A percentile compares a stretch with the other conserved stretches of the same genome.
Evolutionary conservation across 495 filamentous ascomycete species (phyloP).

Genomic region (Aspergillus biplanus): DNA sequence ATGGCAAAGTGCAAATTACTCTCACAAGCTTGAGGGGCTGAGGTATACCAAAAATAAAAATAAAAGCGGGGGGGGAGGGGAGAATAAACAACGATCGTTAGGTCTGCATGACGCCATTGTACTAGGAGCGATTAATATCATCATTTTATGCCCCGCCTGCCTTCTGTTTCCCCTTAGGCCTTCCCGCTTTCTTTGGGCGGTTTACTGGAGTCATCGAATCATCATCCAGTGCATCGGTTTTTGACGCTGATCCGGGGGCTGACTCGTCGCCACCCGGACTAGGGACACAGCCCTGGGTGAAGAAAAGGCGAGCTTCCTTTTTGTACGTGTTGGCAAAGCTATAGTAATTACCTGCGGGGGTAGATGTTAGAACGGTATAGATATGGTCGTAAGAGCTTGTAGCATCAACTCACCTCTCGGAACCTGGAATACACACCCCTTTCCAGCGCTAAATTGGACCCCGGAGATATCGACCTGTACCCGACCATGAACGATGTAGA

Average conservation of each 20-base stretch:
- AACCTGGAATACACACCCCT: conserved; percentile 89
- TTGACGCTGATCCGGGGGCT: conserved; percentile 32
- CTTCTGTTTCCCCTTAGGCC: conserved; percentile 49
- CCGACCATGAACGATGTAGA: conserved; percentile 81
- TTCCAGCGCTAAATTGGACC: conserved; percentile 80
- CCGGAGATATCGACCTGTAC: conserved; percentile 74
- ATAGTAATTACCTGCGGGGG: conserved; percentile 74
- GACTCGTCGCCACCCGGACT: conserved; percentile 33
- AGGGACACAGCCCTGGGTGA: conserved; percentile 75
- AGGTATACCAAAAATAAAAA: conserved; percentile 18
- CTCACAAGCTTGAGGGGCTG: background rate
- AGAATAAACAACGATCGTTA: background rate
- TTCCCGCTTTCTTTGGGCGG: conserved; percentile 33
- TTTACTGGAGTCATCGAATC: conserved; percentile 27
- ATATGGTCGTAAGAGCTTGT: background rate
- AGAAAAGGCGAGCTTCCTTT: conserved; percentile 74
- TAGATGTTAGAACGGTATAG: background rate
- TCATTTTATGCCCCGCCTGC: conserved; percentile 18
- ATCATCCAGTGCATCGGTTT: conserved; percentile 30
- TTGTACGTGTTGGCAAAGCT: conserved; percentile 75
- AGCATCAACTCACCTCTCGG: conserved; percentile 75
- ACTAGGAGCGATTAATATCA: background rate
- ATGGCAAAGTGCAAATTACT: no score
- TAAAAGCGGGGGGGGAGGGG: background rate
- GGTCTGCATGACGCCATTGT: no score